Conservation (phyloP, 768 basidiomycete species). For the Russula lepida region DNA sequence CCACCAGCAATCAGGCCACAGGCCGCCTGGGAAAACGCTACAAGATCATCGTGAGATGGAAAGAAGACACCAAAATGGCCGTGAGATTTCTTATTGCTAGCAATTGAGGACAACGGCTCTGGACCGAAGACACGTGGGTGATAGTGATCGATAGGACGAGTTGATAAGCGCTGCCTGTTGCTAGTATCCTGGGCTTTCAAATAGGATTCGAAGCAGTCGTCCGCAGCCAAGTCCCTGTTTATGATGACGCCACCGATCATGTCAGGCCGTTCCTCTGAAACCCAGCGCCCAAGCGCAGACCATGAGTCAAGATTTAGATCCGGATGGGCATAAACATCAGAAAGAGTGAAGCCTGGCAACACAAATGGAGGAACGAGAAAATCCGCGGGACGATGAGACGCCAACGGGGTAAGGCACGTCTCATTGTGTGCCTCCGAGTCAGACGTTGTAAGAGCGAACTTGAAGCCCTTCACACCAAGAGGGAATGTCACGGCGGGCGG, state of each 20-base stretch:
- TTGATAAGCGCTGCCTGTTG: constrained; percentile 1
- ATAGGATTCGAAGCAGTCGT: constrained; percentile 13
- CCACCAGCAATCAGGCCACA: constrained; percentile 14
- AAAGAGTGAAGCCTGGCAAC: constrained; percentile 29
- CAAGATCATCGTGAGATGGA: constrained; percentile 12
- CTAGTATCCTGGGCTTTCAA: not conserved
- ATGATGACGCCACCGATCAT: constrained; percentile 35
- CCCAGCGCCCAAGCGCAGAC: constrained; percentile 25
- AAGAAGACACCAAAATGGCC: constrained; percentile 16
- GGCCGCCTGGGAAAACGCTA: constrained; percentile 15
- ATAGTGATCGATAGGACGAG: not conserved
- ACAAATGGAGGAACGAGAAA: constrained; percentile 60
- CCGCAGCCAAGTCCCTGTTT: constrained; percentile 6
- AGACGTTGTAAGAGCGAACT: not conserved
- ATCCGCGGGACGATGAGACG: constrained; percentile 32
- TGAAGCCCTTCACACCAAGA: constrained; percentile 16
- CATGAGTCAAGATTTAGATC: constrained; percentile 23
- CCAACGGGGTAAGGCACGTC: constrained; percentile 25
- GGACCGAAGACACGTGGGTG: not conserved
- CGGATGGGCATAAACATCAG: constrained; percentile 23
- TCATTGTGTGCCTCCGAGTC: not conserved
- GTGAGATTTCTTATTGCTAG: not conserved
- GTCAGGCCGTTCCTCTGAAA: constrained; percentile 26
- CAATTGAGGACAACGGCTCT: not conserved
- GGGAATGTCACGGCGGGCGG: constrained; percentile 20